Conservation (phyloP, 306 rosid species). For the Vigna reflexopilosa region DNA sequence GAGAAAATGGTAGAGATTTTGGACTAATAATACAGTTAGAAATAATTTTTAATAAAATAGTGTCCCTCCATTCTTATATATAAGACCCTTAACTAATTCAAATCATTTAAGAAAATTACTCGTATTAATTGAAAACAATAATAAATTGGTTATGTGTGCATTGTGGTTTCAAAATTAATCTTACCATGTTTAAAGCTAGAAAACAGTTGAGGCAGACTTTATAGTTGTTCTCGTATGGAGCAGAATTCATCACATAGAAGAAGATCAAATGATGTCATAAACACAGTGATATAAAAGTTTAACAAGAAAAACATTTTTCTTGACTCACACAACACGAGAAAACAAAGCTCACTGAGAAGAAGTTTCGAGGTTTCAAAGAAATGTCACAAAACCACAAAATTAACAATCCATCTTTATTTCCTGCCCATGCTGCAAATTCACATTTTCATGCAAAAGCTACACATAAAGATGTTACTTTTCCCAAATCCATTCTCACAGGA, state of each 20-base stretch:
- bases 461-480: neutral
- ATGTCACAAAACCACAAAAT: neutral
- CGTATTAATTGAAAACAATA: no score
- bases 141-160: no score
- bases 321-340: neutral
- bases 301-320: neutral
- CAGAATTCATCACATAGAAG: neutral
- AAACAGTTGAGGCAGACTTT: no score
- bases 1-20: no score
- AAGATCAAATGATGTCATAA: neutral
- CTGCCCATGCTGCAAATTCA: neutral
- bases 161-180: no score
- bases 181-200: no score
- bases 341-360: neutral
- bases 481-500: neutral
- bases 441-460: neutral
- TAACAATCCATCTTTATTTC: neutral
- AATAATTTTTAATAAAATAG: no score
- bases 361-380: slow-evolving; percentile 8
- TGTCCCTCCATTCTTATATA: no score
- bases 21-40: no score
- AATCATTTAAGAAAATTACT: no score
- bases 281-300: neutral
- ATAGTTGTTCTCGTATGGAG: no score
- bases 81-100: no score